Evolutionary conservation across 2,329 filamentous ascomycete genomes (phyloP), one percentile per base, ranked within the genome.

Genomic region (Cadophora gregata): DNA sequence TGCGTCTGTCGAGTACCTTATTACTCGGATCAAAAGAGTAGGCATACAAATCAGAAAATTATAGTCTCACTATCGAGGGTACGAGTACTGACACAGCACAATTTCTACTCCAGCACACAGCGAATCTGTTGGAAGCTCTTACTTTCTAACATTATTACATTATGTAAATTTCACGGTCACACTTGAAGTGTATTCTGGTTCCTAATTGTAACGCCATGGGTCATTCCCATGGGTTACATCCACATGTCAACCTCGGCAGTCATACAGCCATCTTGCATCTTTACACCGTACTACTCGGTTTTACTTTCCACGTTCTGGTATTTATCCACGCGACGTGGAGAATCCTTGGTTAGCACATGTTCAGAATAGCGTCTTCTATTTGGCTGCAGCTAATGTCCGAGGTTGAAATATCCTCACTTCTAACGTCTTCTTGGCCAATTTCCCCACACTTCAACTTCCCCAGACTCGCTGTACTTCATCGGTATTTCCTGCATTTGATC

Each of bases 371-470:
- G 4, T 51, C 7, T 25, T 2, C 27, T 53, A 3, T 19, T 53
- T 31, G 25, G 50, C 16, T 8, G 14, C 27, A n/a, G 1, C 14
- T 31, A 14, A 38, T 8, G 10, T 58, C 55, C 55, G 31, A 58
- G 53, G 55, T 21, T 21, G 21, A 21, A 58, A 58, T 33, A 24
- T 3, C 36, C 33, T 58, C 31, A 58, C 4, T 36, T 5, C 8
- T 56, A 42, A 21, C 27, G 33, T 19, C 9, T 42, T 42, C 55
- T 36, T 58, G 31, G 31, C 21, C 21, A n/a, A n/a, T 31, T 58
- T 25, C 55, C 55, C 31, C 55, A 58, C 55, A 58, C n/a, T 58
- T 58, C 55, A 25, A 38, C 33, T 58, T 42, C 55, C 31, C 55
- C 55, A 16, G 55, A 58, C 16, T 58, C 27, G n/a, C 33, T 1